A percentile compares a stretch with the other conserved stretches of the same genome.
Evolutionary conservation across 140 eudicot species (phyloP).

Genomic region (Ambrosia hybrid): DNA sequence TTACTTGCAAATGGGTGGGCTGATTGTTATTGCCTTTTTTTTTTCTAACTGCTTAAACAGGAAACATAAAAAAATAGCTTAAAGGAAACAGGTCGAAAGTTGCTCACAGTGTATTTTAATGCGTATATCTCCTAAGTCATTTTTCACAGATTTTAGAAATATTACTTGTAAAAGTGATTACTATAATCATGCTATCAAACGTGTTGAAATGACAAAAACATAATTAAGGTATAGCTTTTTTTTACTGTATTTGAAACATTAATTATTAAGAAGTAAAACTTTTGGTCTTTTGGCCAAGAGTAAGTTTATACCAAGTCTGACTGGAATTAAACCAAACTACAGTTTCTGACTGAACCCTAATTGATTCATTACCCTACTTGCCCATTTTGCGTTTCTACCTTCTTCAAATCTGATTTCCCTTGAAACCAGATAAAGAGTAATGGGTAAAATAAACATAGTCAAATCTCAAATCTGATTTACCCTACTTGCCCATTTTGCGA

Average conservation of each 20-base stretch:
- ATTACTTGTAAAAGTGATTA: background rate
- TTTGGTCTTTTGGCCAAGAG: background rate
- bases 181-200: background rate
- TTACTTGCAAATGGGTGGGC: too few species aligned
- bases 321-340: too few species aligned
- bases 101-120: too few species aligned
- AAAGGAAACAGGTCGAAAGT: too few species aligned
- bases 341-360: background rate
- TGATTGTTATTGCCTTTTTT: too few species aligned
- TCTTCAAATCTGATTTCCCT: background rate
- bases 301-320: background rate
- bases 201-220: conserved; percentile 3
- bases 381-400: background rate
- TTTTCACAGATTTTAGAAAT: background rate
- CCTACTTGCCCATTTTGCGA: too few species aligned
- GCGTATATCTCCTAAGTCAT: too few species aligned
- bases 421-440: background rate
- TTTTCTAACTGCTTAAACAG: too few species aligned
- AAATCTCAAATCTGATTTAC: too few species aligned
- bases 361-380: background rate
- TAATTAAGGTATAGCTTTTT: background rate
- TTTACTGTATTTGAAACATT: background rate
- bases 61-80: too few species aligned
- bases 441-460: background rate
- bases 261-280: background rate